These are phyloP conservation scores for Penstemon newberryi DNA, from an alignment of 257 asterid species.

Conservation along the genomic window DNA sequence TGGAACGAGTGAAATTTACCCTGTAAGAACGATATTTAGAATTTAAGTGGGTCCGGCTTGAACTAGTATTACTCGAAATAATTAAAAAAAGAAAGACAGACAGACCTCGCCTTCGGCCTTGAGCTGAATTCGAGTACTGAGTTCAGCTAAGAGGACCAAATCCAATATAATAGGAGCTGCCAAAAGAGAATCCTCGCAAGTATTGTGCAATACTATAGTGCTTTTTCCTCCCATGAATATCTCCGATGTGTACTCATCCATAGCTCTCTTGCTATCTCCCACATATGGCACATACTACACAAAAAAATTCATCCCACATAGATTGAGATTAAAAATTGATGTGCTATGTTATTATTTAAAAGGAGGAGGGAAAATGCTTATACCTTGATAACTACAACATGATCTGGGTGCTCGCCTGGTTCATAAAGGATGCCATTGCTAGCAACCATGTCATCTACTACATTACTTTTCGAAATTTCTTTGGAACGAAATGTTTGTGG, in stretches of 20 bases:
- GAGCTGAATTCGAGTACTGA: constrained; percentile 88
- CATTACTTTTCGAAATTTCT: constrained; percentile 97
- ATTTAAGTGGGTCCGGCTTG: no score
- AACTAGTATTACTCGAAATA: no score
- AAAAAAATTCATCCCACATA: neutral
- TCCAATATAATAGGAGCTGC: constrained; percentile 97
- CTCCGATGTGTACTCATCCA: constrained; percentile 99
- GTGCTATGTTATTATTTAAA: no score
- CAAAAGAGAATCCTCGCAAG: constrained; percentile 94
- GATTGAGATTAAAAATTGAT: neutral
- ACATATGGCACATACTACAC: constrained; percentile 90
- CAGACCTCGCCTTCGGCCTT: constrained; percentile 77
- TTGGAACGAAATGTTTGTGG: constrained; percentile 97
- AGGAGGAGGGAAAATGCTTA: neutral
- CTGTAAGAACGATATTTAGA: constrained; percentile 37
- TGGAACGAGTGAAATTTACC: constrained; percentile 94
- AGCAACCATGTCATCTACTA: constrained; percentile 98
- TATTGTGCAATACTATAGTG: constrained; percentile 92
- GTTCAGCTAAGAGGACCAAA: constrained; percentile 95
- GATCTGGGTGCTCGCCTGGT: constrained; percentile 98
- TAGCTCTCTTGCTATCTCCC: constrained; percentile 97
- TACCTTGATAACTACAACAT: constrained; percentile 96
- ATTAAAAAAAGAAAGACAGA: neutral
- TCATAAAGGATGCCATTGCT: constrained; percentile 93
- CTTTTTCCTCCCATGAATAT: constrained; percentile 95